Base-by-base conservation (phyloP, 768 basidiomycete genomes). In the Coprinellus micaceus region DNA sequence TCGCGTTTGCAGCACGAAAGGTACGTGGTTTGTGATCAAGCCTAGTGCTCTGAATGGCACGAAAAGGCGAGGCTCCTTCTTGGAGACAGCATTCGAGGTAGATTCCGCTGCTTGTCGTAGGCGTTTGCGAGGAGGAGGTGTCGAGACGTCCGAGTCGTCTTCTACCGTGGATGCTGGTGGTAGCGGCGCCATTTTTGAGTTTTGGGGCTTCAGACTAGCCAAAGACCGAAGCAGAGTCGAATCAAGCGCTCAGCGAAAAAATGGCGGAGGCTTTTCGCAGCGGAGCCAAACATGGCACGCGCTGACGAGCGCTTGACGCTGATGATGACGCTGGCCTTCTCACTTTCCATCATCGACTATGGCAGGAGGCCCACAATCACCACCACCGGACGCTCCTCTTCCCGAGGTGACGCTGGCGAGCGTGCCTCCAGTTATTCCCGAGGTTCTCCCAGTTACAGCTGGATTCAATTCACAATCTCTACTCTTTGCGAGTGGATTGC, bases 11-110 rank as follows among this genome's bases (percentile, higher is more conserved):
- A 98, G 69, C 15, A 88, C 84, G 67, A 96, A 92, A 10, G 95
- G 94, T 24, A 95, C 80, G 73, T 88, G 82, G 66, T 96, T 95
- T 43, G 95, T 93, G 64, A 98, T 82, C 56, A 94, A 82, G 25
- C 97, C 96, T n/a, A 99, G 82, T 6, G 94, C 94, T 57, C 97
- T 83, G 67, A 98, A 99, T 3, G 97, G 96, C 4, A 88, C 91
- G 67, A 96, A 98, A 40, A 99, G 72, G 43, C 79, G 75, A 0
- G 74, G 75, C 63, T 76, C 75, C 52, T 70, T 73, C 25, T 57
- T 60, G 33, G 47, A 57, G 54, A 61, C 61, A 45, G 63, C 56
- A 39, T 52, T 24, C 40, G 40, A 43, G 6, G 40, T 7, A 17
- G 56, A 56, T 41, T 72, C 72, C 61, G 33, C 33, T 6, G 33